Percentiles rank a stretch among this genome's conserved stretches.
phyloP scores from a whole-genome alignment of 805 yeast species.

The Wickerhamiella bombiphila region DNA sequence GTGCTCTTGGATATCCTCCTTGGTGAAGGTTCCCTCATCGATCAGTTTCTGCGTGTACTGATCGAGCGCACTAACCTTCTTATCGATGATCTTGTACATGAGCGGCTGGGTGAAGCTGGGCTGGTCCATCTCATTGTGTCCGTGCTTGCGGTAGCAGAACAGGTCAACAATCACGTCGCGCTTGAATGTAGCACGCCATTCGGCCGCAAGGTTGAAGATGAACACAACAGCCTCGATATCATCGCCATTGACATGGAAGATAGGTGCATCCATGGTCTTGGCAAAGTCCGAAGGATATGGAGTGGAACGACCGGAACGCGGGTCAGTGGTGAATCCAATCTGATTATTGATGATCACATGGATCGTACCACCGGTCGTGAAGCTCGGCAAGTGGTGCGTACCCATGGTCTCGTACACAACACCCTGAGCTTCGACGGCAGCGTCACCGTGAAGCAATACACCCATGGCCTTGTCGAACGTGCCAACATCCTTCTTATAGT shows the following conservation, averaged over 20 bases:
- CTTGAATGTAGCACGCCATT: slow-evolving; percentile 95
- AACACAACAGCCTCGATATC: slow-evolving; percentile 88
- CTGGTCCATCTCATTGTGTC: slow-evolving; percentile 99
- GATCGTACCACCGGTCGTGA: slow-evolving; percentile 95
- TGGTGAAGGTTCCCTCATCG: slow-evolving; percentile 76
- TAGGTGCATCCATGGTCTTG: slow-evolving; percentile 91
- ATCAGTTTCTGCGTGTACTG: slow-evolving; percentile 67
- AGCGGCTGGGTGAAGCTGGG: slow-evolving; percentile 97
- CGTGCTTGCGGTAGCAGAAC: slow-evolving; percentile 96
- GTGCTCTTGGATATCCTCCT: slow-evolving; percentile 86
- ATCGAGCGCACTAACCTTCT: slow-evolving; percentile 80
- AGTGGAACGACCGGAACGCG: slow-evolving; percentile 92
- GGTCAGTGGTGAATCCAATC: slow-evolving; percentile 99
- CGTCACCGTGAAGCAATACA: slow-evolving; percentile 94
- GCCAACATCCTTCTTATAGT: slow-evolving; percentile 68
- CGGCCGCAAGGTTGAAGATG: slow-evolving; percentile 92
- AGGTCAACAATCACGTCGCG: slow-evolving; percentile 92
- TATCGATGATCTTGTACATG: slow-evolving; percentile 84
- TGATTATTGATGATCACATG: slow-evolving; percentile 95
- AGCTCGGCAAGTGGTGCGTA: slow-evolving; percentile 79
- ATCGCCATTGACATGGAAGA: slow-evolving; percentile 98
- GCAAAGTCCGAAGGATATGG: slow-evolving; percentile 97
- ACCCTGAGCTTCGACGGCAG: slow-evolving; percentile 98
- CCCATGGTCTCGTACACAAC: slow-evolving; percentile 98
- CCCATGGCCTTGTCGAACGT: slow-evolving; percentile 76